Evolutionary conservation across 176 grass and related monocot species (phyloP).

Genomic region (Juncus effusus): DNA sequence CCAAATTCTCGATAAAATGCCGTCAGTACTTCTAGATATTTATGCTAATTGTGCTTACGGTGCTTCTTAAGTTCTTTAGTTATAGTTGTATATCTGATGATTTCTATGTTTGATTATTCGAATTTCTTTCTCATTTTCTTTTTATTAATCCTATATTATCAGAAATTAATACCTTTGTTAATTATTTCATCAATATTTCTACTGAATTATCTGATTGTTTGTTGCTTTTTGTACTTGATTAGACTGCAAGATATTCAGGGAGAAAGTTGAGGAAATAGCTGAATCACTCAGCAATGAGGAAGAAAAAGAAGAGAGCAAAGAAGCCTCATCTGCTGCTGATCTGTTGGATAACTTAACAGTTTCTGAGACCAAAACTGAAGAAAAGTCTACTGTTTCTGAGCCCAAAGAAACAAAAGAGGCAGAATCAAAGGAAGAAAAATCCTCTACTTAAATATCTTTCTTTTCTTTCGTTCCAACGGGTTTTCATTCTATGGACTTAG

Average conservation of each 20-base stretch:
- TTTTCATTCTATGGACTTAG: slow-evolving; percentile 10
- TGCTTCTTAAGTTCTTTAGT: too few species aligned
- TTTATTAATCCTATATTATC: too few species aligned
- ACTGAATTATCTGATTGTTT: not conserved
- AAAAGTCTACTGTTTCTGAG: not conserved
- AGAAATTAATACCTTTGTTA: too few species aligned
- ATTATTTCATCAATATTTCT: too few species aligned
- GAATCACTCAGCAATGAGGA: slow-evolving; percentile 21
- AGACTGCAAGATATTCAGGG: slow-evolving; percentile 34
- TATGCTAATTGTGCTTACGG: too few species aligned
- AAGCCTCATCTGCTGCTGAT: slow-evolving; percentile 26
- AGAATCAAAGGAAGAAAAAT: not conserved
- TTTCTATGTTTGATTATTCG: too few species aligned
- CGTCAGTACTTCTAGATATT: too few species aligned
- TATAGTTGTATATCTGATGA: too few species aligned
- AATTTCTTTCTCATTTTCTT: too few species aligned
- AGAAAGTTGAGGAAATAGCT: slow-evolving; percentile 31
- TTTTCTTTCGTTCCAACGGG: not conserved
- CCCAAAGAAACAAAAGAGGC: slow-evolving; percentile 14
- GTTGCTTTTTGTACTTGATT: not conserved
- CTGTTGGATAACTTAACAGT: slow-evolving; percentile 31
- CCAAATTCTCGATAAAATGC: too few species aligned
- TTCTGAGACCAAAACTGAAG: slow-evolving; percentile 12
- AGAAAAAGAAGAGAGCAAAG: slow-evolving; percentile 21
- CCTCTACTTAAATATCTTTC: slow-evolving; percentile 1